Percentiles rank a stretch among this genome's conserved stretches.
Evolutionary conservation across 345 rosid species (phyloP).

Genomic region (Eucalyptus cloeziana): DNA sequence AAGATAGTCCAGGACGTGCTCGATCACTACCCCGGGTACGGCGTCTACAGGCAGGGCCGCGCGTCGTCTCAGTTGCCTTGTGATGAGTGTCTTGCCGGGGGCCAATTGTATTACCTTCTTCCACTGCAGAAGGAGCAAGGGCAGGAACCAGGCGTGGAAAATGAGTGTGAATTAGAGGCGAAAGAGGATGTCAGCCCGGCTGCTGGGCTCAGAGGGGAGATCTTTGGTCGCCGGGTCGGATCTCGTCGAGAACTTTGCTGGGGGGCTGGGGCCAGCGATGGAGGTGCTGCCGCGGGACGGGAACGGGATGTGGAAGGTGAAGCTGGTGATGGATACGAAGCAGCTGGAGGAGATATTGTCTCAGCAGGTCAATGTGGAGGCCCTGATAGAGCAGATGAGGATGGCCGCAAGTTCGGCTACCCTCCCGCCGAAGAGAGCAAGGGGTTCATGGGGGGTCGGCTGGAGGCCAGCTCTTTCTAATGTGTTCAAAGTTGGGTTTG

Average conservation of each 20-base stretch:
- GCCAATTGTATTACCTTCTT: conserved; percentile 38
- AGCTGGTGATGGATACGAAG: conserved; percentile 40
- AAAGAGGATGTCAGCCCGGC: neutral
- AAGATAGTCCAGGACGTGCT: conserved; percentile 26
- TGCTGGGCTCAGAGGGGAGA: neutral
- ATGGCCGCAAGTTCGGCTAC: conserved; percentile 33
- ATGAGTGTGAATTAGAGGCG: neutral
- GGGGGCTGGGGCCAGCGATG: conserved; percentile 11
- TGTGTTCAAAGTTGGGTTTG: conserved; percentile 4
- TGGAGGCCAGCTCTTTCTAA: conserved; percentile 8
- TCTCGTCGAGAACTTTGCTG: neutral
- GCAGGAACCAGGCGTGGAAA: neutral
- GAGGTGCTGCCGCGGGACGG: conserved; percentile 40
- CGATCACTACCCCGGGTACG: conserved; percentile 17
- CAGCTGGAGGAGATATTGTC: conserved; percentile 63
- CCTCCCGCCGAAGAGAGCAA: conserved; percentile 1
- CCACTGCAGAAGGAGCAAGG: conserved; percentile 2
- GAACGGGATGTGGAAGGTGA: conserved; percentile 71
- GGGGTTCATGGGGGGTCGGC: conserved; percentile 7
- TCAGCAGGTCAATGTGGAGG: conserved; percentile 48
- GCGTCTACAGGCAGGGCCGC: conserved; percentile 16
- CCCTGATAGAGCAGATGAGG: conserved; percentile 60
- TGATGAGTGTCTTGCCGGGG: conserved; percentile 15
- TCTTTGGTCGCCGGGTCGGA: neutral
- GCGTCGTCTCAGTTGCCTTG: conserved; percentile 11